Evolutionary conservation across 257 asterid genomes (phyloP), one percentile per base, ranked within the genome.

Genomic region (Misopates orontium): DNA sequence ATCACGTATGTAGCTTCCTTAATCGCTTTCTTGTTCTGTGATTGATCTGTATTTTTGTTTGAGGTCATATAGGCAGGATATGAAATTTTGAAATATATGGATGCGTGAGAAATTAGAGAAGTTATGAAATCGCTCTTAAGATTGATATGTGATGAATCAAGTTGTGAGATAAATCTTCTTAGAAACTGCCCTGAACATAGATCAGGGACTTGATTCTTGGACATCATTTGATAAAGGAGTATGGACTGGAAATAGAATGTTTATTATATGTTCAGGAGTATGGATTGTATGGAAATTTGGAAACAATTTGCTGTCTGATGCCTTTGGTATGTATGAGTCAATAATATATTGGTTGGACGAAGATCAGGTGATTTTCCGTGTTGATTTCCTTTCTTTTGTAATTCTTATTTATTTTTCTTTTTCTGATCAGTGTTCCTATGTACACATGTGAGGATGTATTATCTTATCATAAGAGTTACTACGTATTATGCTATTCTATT

Each of bases 1-100:
- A 93, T 81, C 99, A 93, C 75, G 99, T 93, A 82, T 77, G 91
- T 56, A 5, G 17, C 8, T 42, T n/a, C 23, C 18, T 66, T 10
- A 10, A 67, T 51, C 45, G 41, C 25, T 41, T 50, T 10, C 8
- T 22, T 15, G 1, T 41, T 12, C 0, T 45, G 47, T 15, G 21
- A 11, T 54, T 21, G 16, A 12, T 21, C 21, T 8, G 39, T 54
- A 19, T 19, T 24, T 10, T 8, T 48, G n/a, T 60, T 28, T 44
- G 50, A 24, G 17, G n/a, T 42, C 18, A 23, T 8, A 1, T 53
- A 31, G n/a, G 44, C 0, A 28, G 6, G 4, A 28, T 28, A 6
- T 28, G 36, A 28, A 28, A 28, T 2, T 28, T 28, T 28, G 2
- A 6, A 28, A 28, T 28, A 28, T 28, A 28, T 2, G 36, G 36